These are phyloP conservation scores for Aspergillus campestris DNA, from an alignment of 495 filamentous ascomycete species.

Conservation along the genomic window DNA sequence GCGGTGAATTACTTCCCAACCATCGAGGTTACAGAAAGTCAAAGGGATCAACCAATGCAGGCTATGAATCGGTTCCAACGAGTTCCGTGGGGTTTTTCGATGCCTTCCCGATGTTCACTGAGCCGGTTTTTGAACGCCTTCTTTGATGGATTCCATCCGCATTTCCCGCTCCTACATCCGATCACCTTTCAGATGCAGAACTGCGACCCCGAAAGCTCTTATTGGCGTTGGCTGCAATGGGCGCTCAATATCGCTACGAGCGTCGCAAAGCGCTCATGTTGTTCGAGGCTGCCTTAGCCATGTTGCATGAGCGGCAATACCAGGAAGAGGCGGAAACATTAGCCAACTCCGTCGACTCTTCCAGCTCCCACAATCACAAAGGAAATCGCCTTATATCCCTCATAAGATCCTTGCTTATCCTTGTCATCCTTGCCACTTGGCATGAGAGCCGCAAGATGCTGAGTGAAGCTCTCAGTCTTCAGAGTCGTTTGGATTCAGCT, in stretches of 20 bases:
- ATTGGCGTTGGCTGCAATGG: constrained; percentile 19
- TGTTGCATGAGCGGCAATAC: constrained; percentile 2
- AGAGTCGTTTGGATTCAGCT: no score
- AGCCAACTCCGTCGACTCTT: neutral
- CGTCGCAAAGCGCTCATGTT: constrained; percentile 8
- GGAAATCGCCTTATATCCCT: constrained; percentile 7
- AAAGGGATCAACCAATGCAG: constrained; percentile 3
- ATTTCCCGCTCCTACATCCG: constrained; percentile 21
- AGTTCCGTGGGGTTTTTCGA: neutral
- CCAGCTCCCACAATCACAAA: no score
- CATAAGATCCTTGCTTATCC: no score
- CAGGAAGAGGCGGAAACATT: neutral
- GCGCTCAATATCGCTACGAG: constrained; percentile 15
- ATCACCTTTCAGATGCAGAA: constrained; percentile 17
- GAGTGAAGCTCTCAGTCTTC: constrained; percentile 10
- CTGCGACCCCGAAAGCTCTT: constrained; percentile 12
- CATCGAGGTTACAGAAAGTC: constrained; percentile 8
- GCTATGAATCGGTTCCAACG: neutral
- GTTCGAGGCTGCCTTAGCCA: constrained; percentile 6
- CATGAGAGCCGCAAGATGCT: constrained; percentile 5
- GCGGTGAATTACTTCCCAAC: constrained; percentile 11
- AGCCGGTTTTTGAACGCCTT: constrained; percentile 15
- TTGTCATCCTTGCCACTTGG: constrained; percentile 20
- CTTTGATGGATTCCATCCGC: constrained; percentile 15
- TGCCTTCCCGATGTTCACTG: constrained; percentile 11